These are phyloP conservation scores for Lepiota brunneoincarnata DNA, from an alignment of 768 basidiomycete genomes.

Conservation along the genomic window DNA sequence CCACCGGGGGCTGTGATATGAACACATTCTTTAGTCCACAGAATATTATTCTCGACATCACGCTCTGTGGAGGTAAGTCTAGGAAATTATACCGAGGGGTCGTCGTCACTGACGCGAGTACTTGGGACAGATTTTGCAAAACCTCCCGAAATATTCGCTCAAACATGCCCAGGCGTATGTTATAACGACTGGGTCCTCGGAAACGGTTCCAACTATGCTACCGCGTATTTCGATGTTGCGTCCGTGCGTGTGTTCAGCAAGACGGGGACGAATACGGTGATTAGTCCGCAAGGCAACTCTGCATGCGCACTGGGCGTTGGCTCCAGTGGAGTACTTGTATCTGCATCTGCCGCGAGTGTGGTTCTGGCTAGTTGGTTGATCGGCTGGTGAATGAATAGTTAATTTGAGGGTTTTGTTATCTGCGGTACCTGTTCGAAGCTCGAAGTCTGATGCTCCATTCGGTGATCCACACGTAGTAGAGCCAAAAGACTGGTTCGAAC, in stretches of 20 bases:
- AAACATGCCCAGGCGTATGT: constrained; percentile 65
- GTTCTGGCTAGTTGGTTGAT: background rate
- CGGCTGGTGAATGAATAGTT: background rate
- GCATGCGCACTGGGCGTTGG: background rate
- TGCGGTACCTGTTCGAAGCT: no score
- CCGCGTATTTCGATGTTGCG: constrained; percentile 72
- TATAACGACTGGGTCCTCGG: constrained; percentile 72
- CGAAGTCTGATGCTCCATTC: no score
- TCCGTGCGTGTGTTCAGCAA: constrained; percentile 37
- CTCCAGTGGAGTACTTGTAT: background rate
- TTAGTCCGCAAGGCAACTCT: constrained; percentile 1
- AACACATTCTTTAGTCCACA: constrained; percentile 58
- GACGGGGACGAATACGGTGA: constrained; percentile 21
- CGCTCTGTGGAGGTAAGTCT: constrained; percentile 56
- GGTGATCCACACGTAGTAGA: no score
- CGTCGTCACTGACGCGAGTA: constrained; percentile 2
- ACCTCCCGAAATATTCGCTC: constrained; percentile 43
- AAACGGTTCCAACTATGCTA: constrained; percentile 55
- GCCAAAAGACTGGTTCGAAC: no score
- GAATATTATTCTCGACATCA: constrained; percentile 71
- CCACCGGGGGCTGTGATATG: constrained; percentile 51
- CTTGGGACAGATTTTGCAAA: constrained; percentile 45
- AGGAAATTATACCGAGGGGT: constrained; percentile 3
- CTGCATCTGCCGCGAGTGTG: background rate
- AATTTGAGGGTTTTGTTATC: no score